Percentiles rank a stretch among this genome's conserved stretches.
These are phyloP conservation scores for Verticillium longisporum DNA, from an alignment of 2,329 filamentous ascomycete species.

Conservation along the genomic window DNA sequence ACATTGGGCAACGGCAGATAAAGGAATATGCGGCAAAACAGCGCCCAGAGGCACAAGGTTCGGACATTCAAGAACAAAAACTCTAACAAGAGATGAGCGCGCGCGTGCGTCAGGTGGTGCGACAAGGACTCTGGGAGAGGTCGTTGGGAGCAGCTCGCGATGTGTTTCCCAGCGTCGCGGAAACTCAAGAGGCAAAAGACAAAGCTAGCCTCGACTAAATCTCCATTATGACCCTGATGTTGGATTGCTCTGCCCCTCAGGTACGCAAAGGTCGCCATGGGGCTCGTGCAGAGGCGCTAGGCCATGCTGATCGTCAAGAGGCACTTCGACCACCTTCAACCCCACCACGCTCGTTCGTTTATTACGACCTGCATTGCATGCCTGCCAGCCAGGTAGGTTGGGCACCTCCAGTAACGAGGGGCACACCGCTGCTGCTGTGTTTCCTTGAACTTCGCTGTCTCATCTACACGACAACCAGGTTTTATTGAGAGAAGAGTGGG, in stretches of 20 bases:
- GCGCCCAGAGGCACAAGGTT: not conserved
- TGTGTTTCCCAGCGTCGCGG: not conserved
- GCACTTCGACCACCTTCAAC: not conserved
- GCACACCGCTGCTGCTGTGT: not conserved
- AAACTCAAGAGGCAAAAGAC: not conserved
- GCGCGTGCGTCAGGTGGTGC: slow-evolving; percentile 1
- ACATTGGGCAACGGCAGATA: slow-evolving; percentile 8
- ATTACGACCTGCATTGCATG: not conserved
- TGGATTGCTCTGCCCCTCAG: not conserved
- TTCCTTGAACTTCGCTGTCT: not conserved
- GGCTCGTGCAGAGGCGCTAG: not conserved
- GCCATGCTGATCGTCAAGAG: not conserved
- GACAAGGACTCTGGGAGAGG: not conserved
- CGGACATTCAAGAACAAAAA: not conserved
- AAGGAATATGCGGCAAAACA: slow-evolving; percentile 10
- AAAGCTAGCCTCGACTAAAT: not conserved
- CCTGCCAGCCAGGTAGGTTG: not conserved
- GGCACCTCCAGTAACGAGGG: not conserved
- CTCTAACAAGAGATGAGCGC: not conserved
- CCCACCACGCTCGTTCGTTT: not conserved
- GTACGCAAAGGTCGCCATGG: not conserved
- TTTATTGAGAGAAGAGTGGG: not conserved
- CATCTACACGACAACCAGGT: not conserved
- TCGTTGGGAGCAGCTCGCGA: not conserved
- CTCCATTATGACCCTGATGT: not conserved